Conservation (phyloP, 176 grass and related monocot species). For the Typha latifolia region DNA sequence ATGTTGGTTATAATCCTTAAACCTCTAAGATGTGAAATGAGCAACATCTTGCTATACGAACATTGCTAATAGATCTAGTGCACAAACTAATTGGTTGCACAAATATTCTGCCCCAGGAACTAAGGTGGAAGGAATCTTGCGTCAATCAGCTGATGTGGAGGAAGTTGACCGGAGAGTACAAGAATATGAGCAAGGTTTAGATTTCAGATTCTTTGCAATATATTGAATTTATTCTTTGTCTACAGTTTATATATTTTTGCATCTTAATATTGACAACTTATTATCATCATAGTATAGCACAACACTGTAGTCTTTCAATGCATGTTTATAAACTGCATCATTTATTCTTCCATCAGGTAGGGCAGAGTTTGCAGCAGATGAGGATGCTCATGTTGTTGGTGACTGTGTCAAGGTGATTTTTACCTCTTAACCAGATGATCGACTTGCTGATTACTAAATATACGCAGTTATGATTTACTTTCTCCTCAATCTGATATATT, state of each 20-base stretch:
- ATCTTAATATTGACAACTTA: background rate
- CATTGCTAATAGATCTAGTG: background rate
- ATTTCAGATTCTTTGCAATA: slow-evolving; percentile 13
- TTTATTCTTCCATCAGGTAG: slow-evolving; percentile 42
- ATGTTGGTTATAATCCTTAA: too few relatives aligned
- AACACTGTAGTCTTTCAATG: background rate
- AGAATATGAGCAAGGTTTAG: slow-evolving; percentile 94
- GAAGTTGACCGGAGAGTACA: slow-evolving; percentile 90
- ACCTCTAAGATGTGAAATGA: slow-evolving; percentile 2
- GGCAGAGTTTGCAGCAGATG: slow-evolving; percentile 70
- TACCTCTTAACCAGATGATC: slow-evolving; percentile 5
- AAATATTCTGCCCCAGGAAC: slow-evolving; percentile 56
- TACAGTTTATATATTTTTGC: too few relatives aligned
- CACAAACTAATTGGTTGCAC: slow-evolving; percentile 5
- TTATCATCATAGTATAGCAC: background rate
- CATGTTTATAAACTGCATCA: background rate
- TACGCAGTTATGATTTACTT: background rate
- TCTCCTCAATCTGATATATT: slow-evolving; percentile 17
- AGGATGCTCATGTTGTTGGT: slow-evolving; percentile 96
- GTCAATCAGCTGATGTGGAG: slow-evolving; percentile 91
- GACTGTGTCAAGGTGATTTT: slow-evolving; percentile 89
- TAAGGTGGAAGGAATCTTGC: slow-evolving; percentile 95
- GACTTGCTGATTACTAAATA: background rate
- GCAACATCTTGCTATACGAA: background rate
- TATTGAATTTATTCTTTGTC: background rate